Evolutionary conservation across 768 basidiomycete species (phyloP), one percentile per base, ranked within the genome.

Genomic region (Saitozyma sp.): DNA sequence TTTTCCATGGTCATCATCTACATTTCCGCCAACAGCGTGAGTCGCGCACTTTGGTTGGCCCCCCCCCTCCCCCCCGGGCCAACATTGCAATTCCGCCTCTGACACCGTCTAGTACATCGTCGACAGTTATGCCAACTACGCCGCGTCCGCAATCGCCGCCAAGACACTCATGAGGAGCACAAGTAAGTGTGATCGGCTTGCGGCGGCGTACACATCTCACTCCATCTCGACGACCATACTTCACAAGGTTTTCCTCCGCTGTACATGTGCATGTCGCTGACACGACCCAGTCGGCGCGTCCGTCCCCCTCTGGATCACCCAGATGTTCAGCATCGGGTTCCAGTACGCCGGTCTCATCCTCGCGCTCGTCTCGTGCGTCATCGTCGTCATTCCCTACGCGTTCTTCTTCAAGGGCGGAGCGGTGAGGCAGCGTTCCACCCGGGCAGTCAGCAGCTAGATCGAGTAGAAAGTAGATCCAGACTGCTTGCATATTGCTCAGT

Each of bases 231-330:
- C 29, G 29, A 29, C 29, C 29, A 29, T 29, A 29, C 29, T 29
- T 29, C 29, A 29, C 29, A 29, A 29, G 29, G 5, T 29, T 29
- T 29, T 29, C 29, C 29, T 29, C 29, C 29, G 29, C 29, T 29
- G 29, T 29, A 29, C 29, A 29, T 29, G 29, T 29, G 5, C 29
- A n/a, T 29, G 29, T 29, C 29, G 29, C 29, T 29, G 29, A 29
- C 29, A 29, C 29, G 29, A 2, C 29, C 58, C 89, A 0, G 84
- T 85, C 0, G 89, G 89, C 0, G 90, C 89, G 57, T 86, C 83
- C 0, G 90, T 91, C 72, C 90, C 89, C 2, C 79, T 91, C n/a
- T 91, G 91, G 67, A 88, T 86, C 3, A 86, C 87, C 17, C 80
- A 83, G 43, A 88, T 90, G 85, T 71, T 61, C 52, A 67, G 64